These are phyloP conservation scores for Carex pumila DNA, from an alignment of 176 grass and related monocot genomes.

Conservation along the genomic window DNA sequence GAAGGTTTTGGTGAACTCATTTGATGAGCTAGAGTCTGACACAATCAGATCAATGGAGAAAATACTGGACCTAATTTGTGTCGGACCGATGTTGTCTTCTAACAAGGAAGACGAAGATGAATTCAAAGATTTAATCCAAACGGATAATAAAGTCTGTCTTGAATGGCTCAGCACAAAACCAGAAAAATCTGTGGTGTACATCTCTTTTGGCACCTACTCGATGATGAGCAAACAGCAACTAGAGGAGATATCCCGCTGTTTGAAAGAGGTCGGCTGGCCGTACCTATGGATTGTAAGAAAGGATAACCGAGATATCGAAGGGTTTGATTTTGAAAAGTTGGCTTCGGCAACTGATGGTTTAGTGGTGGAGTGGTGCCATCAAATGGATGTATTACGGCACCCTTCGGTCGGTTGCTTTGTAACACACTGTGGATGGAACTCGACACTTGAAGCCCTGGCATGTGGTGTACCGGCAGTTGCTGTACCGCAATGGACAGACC, in stretches of 20 bases:
- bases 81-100: constrained; percentile 58
- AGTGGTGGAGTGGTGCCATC: constrained; percentile 77
- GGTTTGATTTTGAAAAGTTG: background rate
- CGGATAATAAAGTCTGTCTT: constrained; percentile 34
- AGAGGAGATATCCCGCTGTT: constrained; percentile 34
- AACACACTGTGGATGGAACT: constrained; percentile 75
- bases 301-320: constrained; percentile 33
- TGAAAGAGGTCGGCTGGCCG: constrained; percentile 33
- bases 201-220: constrained; percentile 73
- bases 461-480: constrained; percentile 45
- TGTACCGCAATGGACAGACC: constrained; percentile 62
- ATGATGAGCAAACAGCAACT: constrained; percentile 42
- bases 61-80: constrained; percentile 28
- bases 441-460: constrained; percentile 43
- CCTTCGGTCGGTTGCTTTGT: constrained; percentile 63
- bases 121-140: constrained; percentile 45
- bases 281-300: constrained; percentile 70
- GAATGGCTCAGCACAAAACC: constrained; percentile 49
- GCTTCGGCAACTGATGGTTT: constrained; percentile 16
- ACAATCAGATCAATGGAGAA: constrained; percentile 17
- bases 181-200: constrained; percentile 46
- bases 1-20: constrained; percentile 57
- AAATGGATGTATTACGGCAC: constrained; percentile 54
- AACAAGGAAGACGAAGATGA: background rate
- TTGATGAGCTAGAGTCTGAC: constrained; percentile 46